Evolutionary conservation across 164 flowering plant species (phyloP).

Genomic region (Pachysandra terminalis): DNA sequence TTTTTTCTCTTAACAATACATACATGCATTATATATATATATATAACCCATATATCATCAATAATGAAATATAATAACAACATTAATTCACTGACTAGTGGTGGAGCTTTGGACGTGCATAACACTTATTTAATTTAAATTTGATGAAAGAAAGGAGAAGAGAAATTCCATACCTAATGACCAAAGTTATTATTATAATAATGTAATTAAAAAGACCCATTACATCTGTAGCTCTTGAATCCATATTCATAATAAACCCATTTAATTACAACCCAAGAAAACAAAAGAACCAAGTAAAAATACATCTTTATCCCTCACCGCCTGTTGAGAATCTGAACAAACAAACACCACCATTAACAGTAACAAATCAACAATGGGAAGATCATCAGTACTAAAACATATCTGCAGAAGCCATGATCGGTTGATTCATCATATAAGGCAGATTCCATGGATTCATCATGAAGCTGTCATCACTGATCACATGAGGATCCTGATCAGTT

Average conservation of each 20-base stretch:
- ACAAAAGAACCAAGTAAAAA: slow-evolving; percentile 3
- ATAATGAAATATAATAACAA: too few species aligned
- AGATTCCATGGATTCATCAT: slow-evolving; percentile 40
- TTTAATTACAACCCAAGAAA: too few species aligned
- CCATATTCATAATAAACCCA: neutral
- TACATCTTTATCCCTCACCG: neutral
- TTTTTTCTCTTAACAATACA: too few species aligned
- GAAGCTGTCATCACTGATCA: slow-evolving; percentile 17
- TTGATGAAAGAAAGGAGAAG: neutral
- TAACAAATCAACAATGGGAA: neutral
- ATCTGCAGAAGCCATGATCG: slow-evolving; percentile 53
- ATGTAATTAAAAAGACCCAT: neutral
- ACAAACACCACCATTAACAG: neutral
- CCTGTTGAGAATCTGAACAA: neutral
- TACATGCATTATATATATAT: too few species aligned
- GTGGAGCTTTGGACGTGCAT: too few species aligned
- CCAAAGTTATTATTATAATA: slow-evolving; percentile 3
- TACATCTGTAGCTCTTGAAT: slow-evolving; percentile 14
- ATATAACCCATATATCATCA: too few species aligned
- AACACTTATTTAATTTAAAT: too few species aligned
- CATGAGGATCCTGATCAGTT: slow-evolving; percentile 3
- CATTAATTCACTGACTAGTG: too few species aligned
- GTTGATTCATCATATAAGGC: slow-evolving; percentile 38
- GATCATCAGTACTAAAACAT: slow-evolving; percentile 32
- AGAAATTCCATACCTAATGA: neutral